A percentile compares a stretch with the other conserved stretches of the same genome.
These are phyloP conservation scores for Typha latifolia DNA, from an alignment of 176 grass and related monocot species.

Conservation along the genomic window DNA sequence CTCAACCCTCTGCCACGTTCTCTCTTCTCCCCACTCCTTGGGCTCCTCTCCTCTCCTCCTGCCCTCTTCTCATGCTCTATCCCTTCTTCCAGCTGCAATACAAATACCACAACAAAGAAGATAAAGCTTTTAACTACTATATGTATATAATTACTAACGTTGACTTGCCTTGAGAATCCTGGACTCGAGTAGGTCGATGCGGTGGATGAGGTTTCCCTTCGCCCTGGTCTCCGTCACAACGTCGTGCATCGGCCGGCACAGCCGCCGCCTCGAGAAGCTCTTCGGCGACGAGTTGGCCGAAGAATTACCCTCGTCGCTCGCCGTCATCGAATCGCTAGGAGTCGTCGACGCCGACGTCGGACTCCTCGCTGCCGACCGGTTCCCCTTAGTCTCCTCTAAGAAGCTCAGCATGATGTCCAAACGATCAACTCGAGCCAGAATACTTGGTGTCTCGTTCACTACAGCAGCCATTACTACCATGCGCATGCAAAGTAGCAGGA, in stretches of 20 bases:
- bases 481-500: too few relatives aligned
- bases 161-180: conserved; percentile 28
- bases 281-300: conserved; percentile 25
- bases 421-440: not conserved
- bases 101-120: not conserved
- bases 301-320: conserved; percentile 12
- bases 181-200: conserved; percentile 28
- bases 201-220: conserved; percentile 40
- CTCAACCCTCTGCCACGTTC: conserved; percentile 15
- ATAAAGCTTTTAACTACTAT: too few relatives aligned
- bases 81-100: conserved; percentile 23
- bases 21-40: not conserved
- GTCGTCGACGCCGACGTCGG: too few relatives aligned
- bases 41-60: too few relatives aligned
- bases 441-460: not conserved
- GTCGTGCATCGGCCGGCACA: conserved; percentile 27
- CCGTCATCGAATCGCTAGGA: not conserved
- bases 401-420: not conserved
- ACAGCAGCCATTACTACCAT: not conserved
- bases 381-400: not conserved
- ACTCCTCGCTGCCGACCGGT: too few relatives aligned
- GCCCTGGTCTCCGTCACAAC: conserved; percentile 28
- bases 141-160: not conserved
- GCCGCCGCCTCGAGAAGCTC: conserved; percentile 2
- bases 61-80: not conserved